Evolutionary conservation across 495 filamentous ascomycete species (phyloP).

Genomic region (Aspergillus nanangensis): DNA sequence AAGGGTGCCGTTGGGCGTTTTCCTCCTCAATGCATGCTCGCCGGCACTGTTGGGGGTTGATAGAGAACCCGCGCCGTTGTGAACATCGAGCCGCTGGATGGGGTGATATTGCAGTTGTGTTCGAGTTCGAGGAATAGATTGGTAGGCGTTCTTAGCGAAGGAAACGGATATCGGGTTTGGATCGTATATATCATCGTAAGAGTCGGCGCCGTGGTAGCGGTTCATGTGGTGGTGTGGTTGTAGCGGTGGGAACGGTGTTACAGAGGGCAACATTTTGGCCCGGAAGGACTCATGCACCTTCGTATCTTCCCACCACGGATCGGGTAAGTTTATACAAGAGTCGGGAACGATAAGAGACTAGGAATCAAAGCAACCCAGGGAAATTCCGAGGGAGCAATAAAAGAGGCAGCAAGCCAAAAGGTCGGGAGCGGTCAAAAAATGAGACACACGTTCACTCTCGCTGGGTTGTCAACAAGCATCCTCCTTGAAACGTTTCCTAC

Average conservation of each 20-base stretch:
- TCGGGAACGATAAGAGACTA: neutral
- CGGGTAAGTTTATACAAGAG: slow-evolving; percentile 1
- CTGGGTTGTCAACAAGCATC: slow-evolving; percentile 39
- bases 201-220: slow-evolving; percentile 27
- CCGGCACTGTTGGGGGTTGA: slow-evolving; percentile 22
- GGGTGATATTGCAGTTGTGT: slow-evolving; percentile 42
- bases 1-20: slow-evolving; percentile 91
- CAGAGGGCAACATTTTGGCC: slow-evolving; percentile 42
- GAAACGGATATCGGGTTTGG: slow-evolving; percentile 22
- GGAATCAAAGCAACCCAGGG: too few species aligned
- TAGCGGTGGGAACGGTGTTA: slow-evolving; percentile 39
- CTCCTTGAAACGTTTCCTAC: slow-evolving; percentile 47
- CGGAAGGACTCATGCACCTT: slow-evolving; percentile 7
- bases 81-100: slow-evolving; percentile 33
- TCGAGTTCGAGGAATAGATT: slow-evolving; percentile 28
- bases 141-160: slow-evolving; percentile 23
- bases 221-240: slow-evolving; percentile 43
- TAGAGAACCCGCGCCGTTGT: slow-evolving; percentile 19
- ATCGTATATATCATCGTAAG: slow-evolving; percentile 27
- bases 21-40: slow-evolving; percentile 84
- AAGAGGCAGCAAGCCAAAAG: too few species aligned
- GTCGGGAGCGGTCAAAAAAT: slow-evolving; percentile 15
- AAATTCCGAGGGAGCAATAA: too few species aligned
- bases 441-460: slow-evolving; percentile 19
- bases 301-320: neutral